Evolutionary conservation across 2,329 filamentous ascomycete genomes (phyloP), one percentile per base, ranked within the genome.

Genomic region (Exserohilum rostratum): DNA sequence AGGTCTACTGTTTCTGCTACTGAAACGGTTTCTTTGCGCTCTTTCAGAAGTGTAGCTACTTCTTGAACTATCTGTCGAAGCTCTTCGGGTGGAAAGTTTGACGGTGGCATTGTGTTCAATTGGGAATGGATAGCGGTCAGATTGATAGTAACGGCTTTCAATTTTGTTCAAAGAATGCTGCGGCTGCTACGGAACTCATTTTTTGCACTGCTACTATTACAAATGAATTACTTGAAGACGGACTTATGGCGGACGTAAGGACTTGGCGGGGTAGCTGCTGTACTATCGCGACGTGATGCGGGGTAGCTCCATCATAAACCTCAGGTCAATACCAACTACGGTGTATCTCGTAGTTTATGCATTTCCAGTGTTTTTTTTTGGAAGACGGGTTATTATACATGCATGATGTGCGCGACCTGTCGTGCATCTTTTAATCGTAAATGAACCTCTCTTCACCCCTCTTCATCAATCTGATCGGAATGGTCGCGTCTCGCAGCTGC

Each of bases 381-480:
- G 10, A 11, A 9, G 12, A 33, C 10, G 10, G 17, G 15, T 38
- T 15, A 33, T 30, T 25, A 10, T 6, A 17, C 27, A 33, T 30
- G 15, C 11, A 11, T 22, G 25, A 33, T 22, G 6, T 9, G 27
- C 34, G 33, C 11, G 30, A 17, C n/a, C 15, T 29, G 25, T 2
- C 27, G 13, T 15, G 35, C 27, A 20, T 31, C n/a, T 13, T n/a
- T 48, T 65, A 66, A 30, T 68, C 63, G 62, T 66, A 73, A 55
- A 61, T 62, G 75, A 93, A 92, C 66, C 83, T 82, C 80, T 93
- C 90, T 60, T 83, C 76, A 0, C 90, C 90, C 62, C 87, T 85
- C 76, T 78, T 85, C 9, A 90, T 87, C 60, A 93, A 74, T 59
- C 89, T 77, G 35, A 93, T 77, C 0, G 88, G 87, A 30, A 93